Evolutionary conservation across 345 rosid species (phyloP).

Genomic region (Geranium rotundifolium): DNA sequence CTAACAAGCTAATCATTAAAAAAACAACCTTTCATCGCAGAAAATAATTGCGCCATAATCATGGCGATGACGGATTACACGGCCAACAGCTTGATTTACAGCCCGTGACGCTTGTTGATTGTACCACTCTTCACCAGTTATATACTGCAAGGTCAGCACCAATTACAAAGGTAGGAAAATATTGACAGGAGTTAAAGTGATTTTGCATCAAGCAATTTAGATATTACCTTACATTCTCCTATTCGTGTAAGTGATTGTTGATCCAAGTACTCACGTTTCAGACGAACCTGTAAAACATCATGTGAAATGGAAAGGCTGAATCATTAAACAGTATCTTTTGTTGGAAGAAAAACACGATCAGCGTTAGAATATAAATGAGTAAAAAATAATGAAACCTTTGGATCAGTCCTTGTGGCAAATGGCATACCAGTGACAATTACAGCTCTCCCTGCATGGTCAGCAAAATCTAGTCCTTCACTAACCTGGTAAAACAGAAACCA

Average conservation of each 20-base stretch:
- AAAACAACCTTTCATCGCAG: conserved; percentile 76
- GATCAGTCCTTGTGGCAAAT: conserved; percentile 64
- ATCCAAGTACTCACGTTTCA: conserved; percentile 87
- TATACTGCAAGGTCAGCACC: conserved; percentile 25
- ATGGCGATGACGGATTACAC: conserved; percentile 89
- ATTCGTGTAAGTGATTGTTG: conserved; percentile 24
- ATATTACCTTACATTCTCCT: conserved; percentile 37
- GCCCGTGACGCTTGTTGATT: conserved; percentile 86
- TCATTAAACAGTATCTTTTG: not conserved
- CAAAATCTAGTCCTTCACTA: conserved; percentile 97
- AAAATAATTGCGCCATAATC: conserved; percentile 91
- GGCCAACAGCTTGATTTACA: conserved; percentile 95
- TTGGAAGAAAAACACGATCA: not conserved
- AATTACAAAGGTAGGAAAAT: conserved; percentile 9
- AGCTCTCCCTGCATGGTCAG: conserved; percentile 96
- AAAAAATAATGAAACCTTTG: conserved; percentile 51
- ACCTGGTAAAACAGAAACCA: conserved; percentile 44
- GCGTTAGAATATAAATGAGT: not conserved
- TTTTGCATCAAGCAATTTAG: conserved; percentile 11
- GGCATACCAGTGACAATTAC: conserved; percentile 89
- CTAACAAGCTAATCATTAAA: not conserved
- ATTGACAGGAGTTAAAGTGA: conserved; percentile 8
- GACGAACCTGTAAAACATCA: conserved; percentile 48
- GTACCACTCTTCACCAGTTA: conserved; percentile 85
- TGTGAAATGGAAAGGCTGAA: not conserved